Evolutionary conservation across 768 basidiomycete genomes (phyloP), one percentile per base, ranked within the genome.

Genomic region (Tulasnella sp.): DNA sequence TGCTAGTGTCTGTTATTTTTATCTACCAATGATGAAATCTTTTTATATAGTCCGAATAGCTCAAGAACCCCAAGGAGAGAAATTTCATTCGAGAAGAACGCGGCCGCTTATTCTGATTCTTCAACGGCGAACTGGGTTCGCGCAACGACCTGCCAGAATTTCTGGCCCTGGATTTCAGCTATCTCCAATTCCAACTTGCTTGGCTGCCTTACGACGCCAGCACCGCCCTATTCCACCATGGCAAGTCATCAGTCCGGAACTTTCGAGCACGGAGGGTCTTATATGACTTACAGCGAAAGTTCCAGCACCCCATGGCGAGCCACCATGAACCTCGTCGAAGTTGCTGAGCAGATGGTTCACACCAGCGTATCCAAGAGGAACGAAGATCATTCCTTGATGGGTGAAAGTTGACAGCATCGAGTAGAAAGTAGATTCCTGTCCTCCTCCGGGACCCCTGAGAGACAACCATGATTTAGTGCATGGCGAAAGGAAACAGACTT

Each of bases 251-350:
- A 74, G 15, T 40, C 15, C 37, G 34, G 25, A 39, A 19, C 34
- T 3, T 22, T n/a, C 15, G 38, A 25, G 14, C 5, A 31, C 58
- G 70, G 70, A 22, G 71, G 15, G 31, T 11, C 22, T 17, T 7
- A 37, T 37, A 42, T 25, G 25, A 76, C 77, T 67, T 52, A 78
- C 77, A 39, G 89, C 86, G 78, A 87, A 86, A 14, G 90, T 90
- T 31, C 90, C 91, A 31, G 92, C 91, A 58, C 93, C 93, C 88
- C 89, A 94, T 29, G 93, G 88, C 19, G 91, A 91, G 17, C 91
- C 91, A 76, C 90, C 90, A 72, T 87, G 88, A 31, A 85, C 86
- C 80, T 89, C 88, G 0, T 72, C 75, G 37, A 88, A 11, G 80
- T 85, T 86, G 8, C 85, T 79, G 37, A 88, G 77, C 72, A 85